A percentile compares a stretch with the other conserved stretches of the same genome.
Evolutionary conservation across 2,329 filamentous ascomycete genomes (phyloP).

Genomic region (Pseudogymnoascus sp.): DNA sequence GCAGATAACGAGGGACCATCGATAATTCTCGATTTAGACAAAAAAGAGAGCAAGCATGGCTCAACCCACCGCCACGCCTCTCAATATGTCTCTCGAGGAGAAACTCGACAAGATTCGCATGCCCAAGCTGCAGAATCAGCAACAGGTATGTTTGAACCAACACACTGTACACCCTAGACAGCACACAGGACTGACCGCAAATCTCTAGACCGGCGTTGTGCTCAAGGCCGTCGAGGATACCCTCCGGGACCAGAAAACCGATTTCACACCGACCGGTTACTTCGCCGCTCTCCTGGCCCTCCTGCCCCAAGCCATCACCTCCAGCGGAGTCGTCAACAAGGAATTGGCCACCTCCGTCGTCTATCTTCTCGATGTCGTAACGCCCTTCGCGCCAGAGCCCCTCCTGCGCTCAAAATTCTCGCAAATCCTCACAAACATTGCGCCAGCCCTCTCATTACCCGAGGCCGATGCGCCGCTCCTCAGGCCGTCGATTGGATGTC

Average conservation of each 20-base stretch:
- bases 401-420: constrained; percentile 92
- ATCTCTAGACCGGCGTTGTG: constrained; percentile 65
- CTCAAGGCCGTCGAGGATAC: constrained; percentile 89
- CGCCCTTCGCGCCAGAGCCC: constrained; percentile 72
- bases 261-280: constrained; percentile 80
- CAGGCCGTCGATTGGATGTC: constrained; percentile 79
- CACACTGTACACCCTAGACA: not conserved
- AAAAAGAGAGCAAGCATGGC: constrained; percentile 15
- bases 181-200: constrained; percentile 8
- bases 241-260: constrained; percentile 76
- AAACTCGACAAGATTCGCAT: constrained; percentile 96
- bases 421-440: constrained; percentile 79
- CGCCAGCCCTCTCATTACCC: constrained; percentile 68
- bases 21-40: constrained; percentile 8
- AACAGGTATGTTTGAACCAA: constrained; percentile 56
- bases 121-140: constrained; percentile 90
- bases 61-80: constrained; percentile 21
- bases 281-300: constrained; percentile 91
- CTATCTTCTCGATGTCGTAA: constrained; percentile 90
- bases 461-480: constrained; percentile 83
- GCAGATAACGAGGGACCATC: constrained; percentile 7
- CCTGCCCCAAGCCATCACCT: constrained; percentile 65
- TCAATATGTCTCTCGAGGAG: constrained; percentile 62
- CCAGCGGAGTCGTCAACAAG: constrained; percentile 60
- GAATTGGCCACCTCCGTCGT: constrained; percentile 79